These are phyloP conservation scores for Aspergillus novofumigatus DNA, from an alignment of 2,329 filamentous ascomycete genomes.

Conservation along the genomic window DNA sequence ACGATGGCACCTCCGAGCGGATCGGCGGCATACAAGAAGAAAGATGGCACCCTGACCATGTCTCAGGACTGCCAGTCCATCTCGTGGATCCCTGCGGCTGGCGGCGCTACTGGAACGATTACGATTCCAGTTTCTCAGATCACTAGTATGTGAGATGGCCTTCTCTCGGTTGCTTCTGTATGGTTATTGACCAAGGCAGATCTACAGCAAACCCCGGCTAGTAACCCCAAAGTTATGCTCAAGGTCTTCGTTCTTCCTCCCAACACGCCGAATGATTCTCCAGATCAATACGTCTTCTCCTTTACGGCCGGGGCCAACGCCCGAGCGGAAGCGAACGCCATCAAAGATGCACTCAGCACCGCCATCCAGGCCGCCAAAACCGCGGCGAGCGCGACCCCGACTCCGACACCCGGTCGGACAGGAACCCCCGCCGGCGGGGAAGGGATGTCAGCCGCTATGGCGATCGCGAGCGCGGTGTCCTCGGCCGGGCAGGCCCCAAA, in stretches of 20 bases:
- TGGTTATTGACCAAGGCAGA: constrained; percentile 49
- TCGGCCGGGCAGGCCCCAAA: constrained; percentile 46
- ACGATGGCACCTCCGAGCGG: constrained; percentile 54
- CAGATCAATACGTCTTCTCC: constrained; percentile 76
- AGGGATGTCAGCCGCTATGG: constrained; percentile 65
- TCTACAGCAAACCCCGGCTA: constrained; percentile 89
- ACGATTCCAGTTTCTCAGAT: constrained; percentile 71
- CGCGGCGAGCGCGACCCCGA: constrained; percentile 25
- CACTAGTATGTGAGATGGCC: constrained; percentile 61
- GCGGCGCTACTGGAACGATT: constrained; percentile 59
- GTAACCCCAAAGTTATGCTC: constrained; percentile 84
- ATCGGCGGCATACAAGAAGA: constrained; percentile 85
- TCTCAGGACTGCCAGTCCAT: constrained; percentile 69
- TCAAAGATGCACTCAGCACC: constrained; percentile 76
- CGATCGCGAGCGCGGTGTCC: constrained; percentile 68
- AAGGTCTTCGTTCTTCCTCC: constrained; percentile 77
- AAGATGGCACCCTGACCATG: constrained; percentile 78
- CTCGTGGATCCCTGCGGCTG: constrained; percentile 71
- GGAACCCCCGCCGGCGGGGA: constrained; percentile 32
- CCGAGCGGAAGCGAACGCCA: constrained; percentile 74
- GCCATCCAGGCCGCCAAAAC: constrained; percentile 69
- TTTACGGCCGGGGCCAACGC: constrained; percentile 77
- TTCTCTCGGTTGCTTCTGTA: not conserved
- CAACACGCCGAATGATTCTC: constrained; percentile 27
- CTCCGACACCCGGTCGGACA: constrained; percentile 31